These are phyloP conservation scores for Gymnopilus junonius DNA, from an alignment of 768 basidiomycete genomes.

Conservation along the genomic window DNA sequence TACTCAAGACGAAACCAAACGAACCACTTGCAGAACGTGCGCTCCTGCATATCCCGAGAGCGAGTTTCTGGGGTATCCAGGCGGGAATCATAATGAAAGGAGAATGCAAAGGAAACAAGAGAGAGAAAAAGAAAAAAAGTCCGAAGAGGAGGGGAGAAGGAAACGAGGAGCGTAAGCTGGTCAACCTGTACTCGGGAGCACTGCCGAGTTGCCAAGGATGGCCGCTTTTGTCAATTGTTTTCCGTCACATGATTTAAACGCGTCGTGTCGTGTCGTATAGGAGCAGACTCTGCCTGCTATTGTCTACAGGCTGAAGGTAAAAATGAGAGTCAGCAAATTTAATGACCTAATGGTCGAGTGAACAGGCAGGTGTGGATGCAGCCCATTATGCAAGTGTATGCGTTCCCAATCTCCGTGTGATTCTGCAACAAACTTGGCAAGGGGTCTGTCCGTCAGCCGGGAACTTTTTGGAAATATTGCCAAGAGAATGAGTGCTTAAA, in stretches of 20 bases:
- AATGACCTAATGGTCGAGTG: too few relatives aligned
- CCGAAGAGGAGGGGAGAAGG: constrained; percentile 1
- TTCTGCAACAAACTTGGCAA: not conserved
- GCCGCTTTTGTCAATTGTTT: not conserved
- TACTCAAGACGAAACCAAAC: not conserved
- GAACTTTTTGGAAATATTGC: too few relatives aligned
- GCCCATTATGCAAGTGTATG: too few relatives aligned
- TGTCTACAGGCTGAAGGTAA: too few relatives aligned
- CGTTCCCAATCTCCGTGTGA: not conserved
- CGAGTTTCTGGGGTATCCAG: constrained; percentile 62
- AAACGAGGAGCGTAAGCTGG: constrained; percentile 1
- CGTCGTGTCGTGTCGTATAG: too few relatives aligned
- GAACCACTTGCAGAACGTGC: constrained; percentile 94
- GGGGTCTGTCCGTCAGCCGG: too few relatives aligned
- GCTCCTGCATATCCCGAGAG: constrained; percentile 69
- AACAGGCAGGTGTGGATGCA: too few relatives aligned
- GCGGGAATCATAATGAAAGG: constrained; percentile 10
- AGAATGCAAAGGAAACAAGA: not conserved
- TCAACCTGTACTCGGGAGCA: not conserved
- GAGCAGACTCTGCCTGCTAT: too few relatives aligned
- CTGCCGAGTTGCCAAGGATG: not conserved
- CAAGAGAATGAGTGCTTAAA: too few relatives aligned
- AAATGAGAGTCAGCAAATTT: too few relatives aligned
- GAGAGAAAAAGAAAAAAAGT: constrained; percentile 1
- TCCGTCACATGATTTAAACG: not conserved